Conservation (phyloP, 163 green algal genomes). For the Prototheca stagnorum region DNA sequence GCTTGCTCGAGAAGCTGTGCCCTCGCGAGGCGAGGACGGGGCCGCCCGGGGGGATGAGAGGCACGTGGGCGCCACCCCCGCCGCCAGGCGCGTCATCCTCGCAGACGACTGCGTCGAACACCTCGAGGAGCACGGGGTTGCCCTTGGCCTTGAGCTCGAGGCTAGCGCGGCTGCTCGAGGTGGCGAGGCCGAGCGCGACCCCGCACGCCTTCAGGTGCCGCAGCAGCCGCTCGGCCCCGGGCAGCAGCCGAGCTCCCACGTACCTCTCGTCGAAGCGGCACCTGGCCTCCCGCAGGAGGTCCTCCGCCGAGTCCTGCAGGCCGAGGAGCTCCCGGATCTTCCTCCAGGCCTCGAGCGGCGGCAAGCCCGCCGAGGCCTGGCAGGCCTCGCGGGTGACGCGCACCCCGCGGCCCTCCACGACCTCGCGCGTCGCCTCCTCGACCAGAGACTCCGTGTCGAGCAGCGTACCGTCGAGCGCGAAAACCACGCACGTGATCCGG, state of each 20-base stretch:
- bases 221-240: constrained; percentile 59
- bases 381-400: constrained; percentile 16
- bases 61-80: no score
- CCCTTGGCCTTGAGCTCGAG: constrained; percentile 49
- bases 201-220: constrained; percentile 36
- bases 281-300: constrained; percentile 45
- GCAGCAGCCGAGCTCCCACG: constrained; percentile 35
- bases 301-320: constrained; percentile 19
- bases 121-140: constrained; percentile 20
- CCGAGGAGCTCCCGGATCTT: constrained; percentile 24
- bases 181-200: constrained; percentile 58
- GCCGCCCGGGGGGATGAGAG: no score
- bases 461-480: constrained; percentile 53
- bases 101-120: constrained; percentile 35
- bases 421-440: constrained; percentile 16
- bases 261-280: constrained; percentile 18
- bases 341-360: constrained; percentile 45
- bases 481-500: constrained; percentile 20
- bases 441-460: constrained; percentile 53
- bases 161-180: constrained; percentile 43
- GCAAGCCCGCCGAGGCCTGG: constrained; percentile 18
- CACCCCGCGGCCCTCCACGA: constrained; percentile 24
- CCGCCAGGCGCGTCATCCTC: constrained; percentile 33
- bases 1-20: no score
- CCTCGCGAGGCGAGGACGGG: constrained; percentile 5